Percentiles rank a stretch among this genome's conserved stretches.
Evolutionary conservation across 163 green algal species (phyloP).

Genomic region (Scenedesmus sp.): DNA sequence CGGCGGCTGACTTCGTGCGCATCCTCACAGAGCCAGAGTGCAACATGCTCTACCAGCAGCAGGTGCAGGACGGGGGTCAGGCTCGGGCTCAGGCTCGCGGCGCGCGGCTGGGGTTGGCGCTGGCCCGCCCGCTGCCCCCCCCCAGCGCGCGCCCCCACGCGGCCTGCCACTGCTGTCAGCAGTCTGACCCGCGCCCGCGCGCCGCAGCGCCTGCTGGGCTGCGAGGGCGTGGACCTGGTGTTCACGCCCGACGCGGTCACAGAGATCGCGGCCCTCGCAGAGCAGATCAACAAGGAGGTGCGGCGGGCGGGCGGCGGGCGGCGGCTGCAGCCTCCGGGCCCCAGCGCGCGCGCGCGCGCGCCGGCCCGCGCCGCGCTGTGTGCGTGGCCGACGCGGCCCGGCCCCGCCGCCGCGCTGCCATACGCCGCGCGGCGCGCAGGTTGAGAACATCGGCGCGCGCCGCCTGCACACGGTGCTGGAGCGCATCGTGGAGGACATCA

Average conservation of each 20-base stretch:
- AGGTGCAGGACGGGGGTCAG: conserved; percentile 57
- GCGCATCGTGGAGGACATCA: conserved; percentile 93
- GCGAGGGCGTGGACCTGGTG: conserved; percentile 89
- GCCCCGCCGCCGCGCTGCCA: too few species aligned
- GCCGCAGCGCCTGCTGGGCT: conserved; percentile 77
- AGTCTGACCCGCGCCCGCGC: too few species aligned
- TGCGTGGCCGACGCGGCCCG: too few species aligned
- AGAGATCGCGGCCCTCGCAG: conserved; percentile 85
- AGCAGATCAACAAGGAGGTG: conserved; percentile 81
- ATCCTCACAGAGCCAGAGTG: conserved; percentile 96
- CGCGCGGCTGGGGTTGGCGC: too few species aligned
- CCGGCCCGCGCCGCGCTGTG: too few species aligned
- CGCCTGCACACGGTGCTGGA: conserved; percentile 95
- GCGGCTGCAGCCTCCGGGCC: too few species aligned
- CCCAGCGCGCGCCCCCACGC: too few species aligned
- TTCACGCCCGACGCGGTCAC: conserved; percentile 82
- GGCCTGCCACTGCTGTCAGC: too few species aligned
- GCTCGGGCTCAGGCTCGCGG: too few species aligned
- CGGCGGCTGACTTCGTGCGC: conserved; percentile 58
- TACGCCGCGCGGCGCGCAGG: conserved; percentile 13
- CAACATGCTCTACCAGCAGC: conserved; percentile 97
- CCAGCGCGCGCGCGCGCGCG: too few species aligned
- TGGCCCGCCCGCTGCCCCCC: too few species aligned
- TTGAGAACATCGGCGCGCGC: conserved; percentile 94
- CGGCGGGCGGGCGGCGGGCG: background rate